Evolutionary conservation across 108 stramenopile species (phyloP).

Genomic region (Cyclotella distinguenda): DNA sequence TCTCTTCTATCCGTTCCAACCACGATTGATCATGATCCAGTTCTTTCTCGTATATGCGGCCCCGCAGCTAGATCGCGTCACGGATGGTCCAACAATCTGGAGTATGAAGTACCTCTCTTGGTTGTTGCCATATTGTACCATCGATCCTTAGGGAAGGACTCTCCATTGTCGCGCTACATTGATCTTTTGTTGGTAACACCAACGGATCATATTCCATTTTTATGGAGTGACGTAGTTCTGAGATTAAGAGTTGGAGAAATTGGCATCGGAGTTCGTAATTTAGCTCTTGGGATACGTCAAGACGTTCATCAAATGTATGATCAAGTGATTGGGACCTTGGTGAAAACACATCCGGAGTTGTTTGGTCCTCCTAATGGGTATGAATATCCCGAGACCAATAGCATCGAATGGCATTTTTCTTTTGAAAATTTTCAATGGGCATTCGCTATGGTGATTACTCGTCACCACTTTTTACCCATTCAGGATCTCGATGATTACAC

Average conservation of each 20-base stretch:
- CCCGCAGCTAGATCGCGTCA: conserved; percentile 49
- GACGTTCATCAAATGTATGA: conserved; percentile 76
- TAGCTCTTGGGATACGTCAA: conserved; percentile 57
- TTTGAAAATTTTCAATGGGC: conserved; percentile 80
- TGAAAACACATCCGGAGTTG: conserved; percentile 51
- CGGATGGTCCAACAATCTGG: conserved; percentile 61
- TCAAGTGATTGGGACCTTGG: conserved; percentile 49
- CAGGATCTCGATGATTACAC: conserved; percentile 46
- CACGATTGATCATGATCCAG: conserved; percentile 77
- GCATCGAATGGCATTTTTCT: conserved; percentile 66
- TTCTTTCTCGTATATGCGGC: conserved; percentile 60
- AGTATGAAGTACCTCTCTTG: conserved; percentile 69
- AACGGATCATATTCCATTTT: conserved; percentile 61
- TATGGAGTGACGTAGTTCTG: conserved; percentile 58
- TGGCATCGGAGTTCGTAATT: conserved; percentile 48
- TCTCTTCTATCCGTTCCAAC: conserved; percentile 69
- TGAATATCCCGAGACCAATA: conserved; percentile 22
- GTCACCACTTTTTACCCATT: conserved; percentile 79
- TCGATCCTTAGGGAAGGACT: conserved; percentile 46
- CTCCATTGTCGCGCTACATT: conserved; percentile 61
- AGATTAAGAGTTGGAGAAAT: conserved; percentile 20
- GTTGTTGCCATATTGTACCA: conserved; percentile 78
- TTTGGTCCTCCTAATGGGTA: conserved; percentile 53
- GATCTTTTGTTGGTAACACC: conserved; percentile 48
- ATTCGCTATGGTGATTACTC: conserved; percentile 83